Base-by-base conservation (phyloP, 768 basidiomycete species). In the Leucosporidium creatinivorum region DNA sequence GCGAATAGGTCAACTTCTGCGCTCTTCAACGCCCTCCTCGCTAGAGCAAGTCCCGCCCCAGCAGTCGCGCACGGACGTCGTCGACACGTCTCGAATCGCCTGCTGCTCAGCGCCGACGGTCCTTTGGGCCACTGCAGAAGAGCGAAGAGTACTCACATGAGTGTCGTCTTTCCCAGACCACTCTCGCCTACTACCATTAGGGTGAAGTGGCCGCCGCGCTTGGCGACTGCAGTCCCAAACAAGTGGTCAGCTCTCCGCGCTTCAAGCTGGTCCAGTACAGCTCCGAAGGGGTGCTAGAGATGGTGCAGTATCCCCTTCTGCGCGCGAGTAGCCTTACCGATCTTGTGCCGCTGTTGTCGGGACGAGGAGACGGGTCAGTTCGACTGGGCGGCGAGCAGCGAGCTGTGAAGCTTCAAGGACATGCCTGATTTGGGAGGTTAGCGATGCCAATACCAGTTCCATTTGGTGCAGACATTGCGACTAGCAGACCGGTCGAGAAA, bases 111-210 rank as follows among this genome's bases (percentile, higher is more conserved):
- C n/a, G 30, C n/a, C 54, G 33, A 39, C 21, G 23, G 12, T n/a
- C 15, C 8, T 25, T 19, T 28, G 13, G 9, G 5, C 23, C 12
- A 7, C 17, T 44, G 9, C 49, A 23, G 50, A 58, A 19, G 7
- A 15, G 28, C 10, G 25, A 17, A 33, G 49, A 13, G 0, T 4
- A 55, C 65, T 54, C 50, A 67, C 70, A 69, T 70, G 52, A 75
- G 58, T 17, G 69, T 69, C 19, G 72, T 69, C 83, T 98, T 97
- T 63, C 96, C 94, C 66, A 97, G 82, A 62, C 96, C 96, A 70
- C 91, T 94, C 81, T 98, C 96, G 91, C 96, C 96, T 68, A 97
- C 93, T 55, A 97, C 96, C 96, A 99, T 99, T 76, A 99, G 85
- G 66, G 96, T 98, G 81, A 97, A 97, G 81, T 97, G 93, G 10